Conservation (phyloP, 169 alveolate genomes). For the Plasmodium malariae region DNA sequence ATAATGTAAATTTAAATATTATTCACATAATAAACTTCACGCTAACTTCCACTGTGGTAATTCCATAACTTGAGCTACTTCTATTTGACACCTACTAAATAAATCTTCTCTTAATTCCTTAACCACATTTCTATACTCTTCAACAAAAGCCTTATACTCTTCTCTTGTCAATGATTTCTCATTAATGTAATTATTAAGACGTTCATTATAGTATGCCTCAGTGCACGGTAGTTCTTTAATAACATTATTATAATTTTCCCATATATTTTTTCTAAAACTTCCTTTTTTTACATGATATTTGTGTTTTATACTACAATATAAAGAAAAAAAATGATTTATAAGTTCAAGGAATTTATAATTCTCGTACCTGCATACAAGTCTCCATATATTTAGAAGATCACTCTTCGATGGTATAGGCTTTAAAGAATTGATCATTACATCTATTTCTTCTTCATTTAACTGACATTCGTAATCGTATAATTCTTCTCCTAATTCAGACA, state of each 20-base stretch:
- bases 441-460: not conserved
- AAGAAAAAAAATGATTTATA: slow-evolving; percentile 6
- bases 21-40: not conserved
- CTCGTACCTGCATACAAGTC: not conserved
- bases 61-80: slow-evolving; percentile 22
- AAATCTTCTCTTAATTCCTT: slow-evolving; percentile 16
- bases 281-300: slow-evolving; percentile 6
- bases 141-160: not conserved
- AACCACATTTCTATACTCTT: not conserved
- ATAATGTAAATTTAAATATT: no score
- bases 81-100: slow-evolving; percentile 2
- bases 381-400: slow-evolving; percentile 4
- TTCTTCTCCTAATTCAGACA: not conserved
- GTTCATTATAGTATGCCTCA: not conserved
- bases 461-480: not conserved
- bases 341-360: not conserved
- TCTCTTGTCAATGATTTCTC: slow-evolving; percentile 2
- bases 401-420: not conserved
- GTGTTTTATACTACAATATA: not conserved
- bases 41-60: slow-evolving; percentile 8
- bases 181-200: not conserved
- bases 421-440: slow-evolving; percentile 1
- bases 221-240: not conserved
- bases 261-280: not conserved
- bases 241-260: not conserved